phyloP scores from a whole-genome alignment of 2,329 filamentous ascomycete genomes.

The Aspergillus sp. region DNA sequence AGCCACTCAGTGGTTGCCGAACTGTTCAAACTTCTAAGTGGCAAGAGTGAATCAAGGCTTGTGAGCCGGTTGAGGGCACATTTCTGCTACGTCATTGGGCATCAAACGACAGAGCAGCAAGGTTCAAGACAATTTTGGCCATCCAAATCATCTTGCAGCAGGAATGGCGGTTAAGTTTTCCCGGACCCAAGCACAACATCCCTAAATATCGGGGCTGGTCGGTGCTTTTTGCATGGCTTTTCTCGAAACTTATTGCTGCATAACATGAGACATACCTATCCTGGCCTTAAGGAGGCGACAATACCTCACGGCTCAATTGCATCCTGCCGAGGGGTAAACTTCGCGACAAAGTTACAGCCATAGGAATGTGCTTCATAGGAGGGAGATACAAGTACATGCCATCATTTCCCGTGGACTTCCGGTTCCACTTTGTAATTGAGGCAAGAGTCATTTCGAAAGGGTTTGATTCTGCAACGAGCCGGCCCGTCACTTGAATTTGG shows the following conservation, averaged over 20 bases:
- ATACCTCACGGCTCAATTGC: not conserved
- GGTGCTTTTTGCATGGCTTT: not conserved
- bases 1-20: not conserved
- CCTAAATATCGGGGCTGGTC: not conserved
- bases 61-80: not conserved
- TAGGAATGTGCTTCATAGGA: not conserved
- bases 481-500: not conserved
- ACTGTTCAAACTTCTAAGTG: constrained; percentile 1
- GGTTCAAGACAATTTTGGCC: constrained; percentile 5
- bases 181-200: not conserved
- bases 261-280: not conserved
- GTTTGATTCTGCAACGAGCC: not conserved
- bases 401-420: not conserved
- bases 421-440: not conserved
- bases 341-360: not conserved
- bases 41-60: not conserved
- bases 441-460: not conserved
- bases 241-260: constrained; percentile 2
- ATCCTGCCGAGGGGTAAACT: not conserved
- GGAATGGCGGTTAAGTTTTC: not conserved
- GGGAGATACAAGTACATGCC: not conserved
- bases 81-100: constrained; percentile 25
- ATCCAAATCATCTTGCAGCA: constrained; percentile 4
- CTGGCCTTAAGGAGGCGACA: not conserved
- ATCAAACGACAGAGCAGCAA: constrained; percentile 16